Percentiles rank a stretch among this genome's conserved stretches.
phyloP scores from a whole-genome alignment of 768 basidiomycete genomes.

The Podaxis carcinomalis region DNA sequence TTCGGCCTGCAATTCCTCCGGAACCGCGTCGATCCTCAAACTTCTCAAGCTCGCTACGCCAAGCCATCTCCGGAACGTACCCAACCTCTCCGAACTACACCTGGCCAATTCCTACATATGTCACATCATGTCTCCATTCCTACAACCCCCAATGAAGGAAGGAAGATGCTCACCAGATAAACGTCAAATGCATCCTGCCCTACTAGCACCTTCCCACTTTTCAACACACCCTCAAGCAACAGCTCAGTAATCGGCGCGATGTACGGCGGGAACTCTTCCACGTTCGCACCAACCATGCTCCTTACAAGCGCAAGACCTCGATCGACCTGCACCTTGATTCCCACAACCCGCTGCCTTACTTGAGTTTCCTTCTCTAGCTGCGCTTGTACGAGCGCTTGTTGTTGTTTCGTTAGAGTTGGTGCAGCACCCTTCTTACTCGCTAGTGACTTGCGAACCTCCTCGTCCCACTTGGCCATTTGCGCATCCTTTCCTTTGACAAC shows the following conservation, averaged over 20 bases:
- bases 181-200: slow-evolving; percentile 64
- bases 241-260: slow-evolving; percentile 55
- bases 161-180: slow-evolving; percentile 58
- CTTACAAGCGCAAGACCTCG: slow-evolving; percentile 70
- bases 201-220: slow-evolving; percentile 56
- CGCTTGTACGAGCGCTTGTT: slow-evolving; percentile 75
- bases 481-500: slow-evolving; percentile 79
- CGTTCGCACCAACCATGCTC: slow-evolving; percentile 49
- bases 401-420: slow-evolving; percentile 69
- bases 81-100: slow-evolving; percentile 73
- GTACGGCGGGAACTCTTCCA: slow-evolving; percentile 50
- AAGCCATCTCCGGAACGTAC: slow-evolving; percentile 63
- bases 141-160: neutral
- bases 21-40: slow-evolving; percentile 59
- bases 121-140: neutral
- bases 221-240: slow-evolving; percentile 63
- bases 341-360: slow-evolving; percentile 56
- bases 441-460: slow-evolving; percentile 81
- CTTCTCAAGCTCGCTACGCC: slow-evolving; percentile 83
- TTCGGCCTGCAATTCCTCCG: slow-evolving; percentile 71
- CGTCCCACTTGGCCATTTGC: slow-evolving; percentile 93
- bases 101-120: slow-evolving; percentile 55
- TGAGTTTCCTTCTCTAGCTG: slow-evolving; percentile 79
- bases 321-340: slow-evolving; percentile 48
- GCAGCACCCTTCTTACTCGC: slow-evolving; percentile 71